These are phyloP conservation scores for Gryganskiella cystojenkinii DNA, from an alignment of 192 early-diverging fungal species.

Conservation along the genomic window DNA sequence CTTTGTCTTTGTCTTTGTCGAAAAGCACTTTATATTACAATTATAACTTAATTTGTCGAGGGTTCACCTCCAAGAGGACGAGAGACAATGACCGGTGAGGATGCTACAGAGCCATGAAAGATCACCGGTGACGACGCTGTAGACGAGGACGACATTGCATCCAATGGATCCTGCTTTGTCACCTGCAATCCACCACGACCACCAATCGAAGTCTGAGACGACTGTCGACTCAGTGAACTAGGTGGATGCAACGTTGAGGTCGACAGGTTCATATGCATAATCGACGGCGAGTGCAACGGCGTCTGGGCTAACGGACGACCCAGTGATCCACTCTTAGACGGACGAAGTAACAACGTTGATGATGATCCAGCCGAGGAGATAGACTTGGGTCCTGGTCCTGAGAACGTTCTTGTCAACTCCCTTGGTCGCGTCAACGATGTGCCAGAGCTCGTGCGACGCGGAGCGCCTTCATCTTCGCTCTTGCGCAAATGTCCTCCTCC, in stretches of 20 bases:
- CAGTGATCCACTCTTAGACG: slow-evolving; percentile 24
- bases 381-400: slow-evolving; percentile 18
- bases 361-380: slow-evolving; percentile 2
- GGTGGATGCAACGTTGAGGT: slow-evolving; percentile 22
- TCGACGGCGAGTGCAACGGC: slow-evolving; percentile 30
- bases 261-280: slow-evolving; percentile 23
- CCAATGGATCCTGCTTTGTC: background rate
- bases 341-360: slow-evolving; percentile 4
- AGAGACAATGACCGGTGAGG: too few relatives aligned
- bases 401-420: slow-evolving; percentile 16
- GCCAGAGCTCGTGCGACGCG: background rate
- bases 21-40: background rate
- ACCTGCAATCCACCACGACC: background rate
- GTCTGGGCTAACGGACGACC: slow-evolving; percentile 40
- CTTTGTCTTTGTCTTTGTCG: background rate
- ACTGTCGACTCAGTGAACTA: slow-evolving; percentile 20
- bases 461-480: background rate
- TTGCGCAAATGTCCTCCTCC: background rate
- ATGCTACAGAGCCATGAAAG: too few relatives aligned
- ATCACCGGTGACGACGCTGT: background rate
- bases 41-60: too few relatives aligned
- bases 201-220: slow-evolving; percentile 15
- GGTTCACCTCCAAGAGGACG: too few relatives aligned
- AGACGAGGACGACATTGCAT: background rate
- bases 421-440: background rate